Evolutionary conservation across 371 early-diverging fungal species (phyloP), one percentile per base, ranked within the genome.

Genomic region (Mortierella sp.): DNA sequence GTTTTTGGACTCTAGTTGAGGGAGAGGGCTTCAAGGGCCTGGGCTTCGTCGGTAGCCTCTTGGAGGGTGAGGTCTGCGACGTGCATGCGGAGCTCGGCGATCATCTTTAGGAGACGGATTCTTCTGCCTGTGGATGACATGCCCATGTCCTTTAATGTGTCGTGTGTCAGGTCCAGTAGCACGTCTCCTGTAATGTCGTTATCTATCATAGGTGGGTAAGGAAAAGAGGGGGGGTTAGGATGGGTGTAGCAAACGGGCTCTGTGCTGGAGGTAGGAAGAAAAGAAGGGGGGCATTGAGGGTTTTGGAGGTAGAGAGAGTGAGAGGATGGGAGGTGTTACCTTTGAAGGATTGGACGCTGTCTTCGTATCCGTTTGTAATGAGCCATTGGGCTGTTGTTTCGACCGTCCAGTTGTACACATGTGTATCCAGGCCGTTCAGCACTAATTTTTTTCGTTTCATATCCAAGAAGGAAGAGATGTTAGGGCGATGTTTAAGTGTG

Each of bases 181-280:
- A 88, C 84, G 56, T 88, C 83, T 16, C 90, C 90, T 7, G 85
- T 88, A 56, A 89, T 86, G 73, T 88, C 88, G 49, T 84, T 60
- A 27, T 82, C 85, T 84, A 41, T 51, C 16, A 3, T 29, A 18
- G 18, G 7, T 27, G 6, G 5, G 5, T 27, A 70, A 24, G 49
- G 68, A 65, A 56, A 8, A 71, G 10, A 48, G 46, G 3, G 44
- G 68, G 8, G 21, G 38, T 18, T 16, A 24, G 10, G 8, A 55
- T 54, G 4, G 41, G 41, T 41, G 41, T 41, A 4, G 41, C 41
- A 41, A 41, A 41, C 41, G 41, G 41, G 41, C 41, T 41, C 41
- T 41, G 41, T 41, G 5, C 1, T 41, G 54, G 54, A 18, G 7
- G n/a, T 12, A 10, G 43, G 32, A 72, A 8, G 56, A 27, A 65